Evolutionary conservation across 1,139 yeast genomes (phyloP), one percentile per base, ranked within the genome.

Genomic region (Neolecta irregularis): DNA sequence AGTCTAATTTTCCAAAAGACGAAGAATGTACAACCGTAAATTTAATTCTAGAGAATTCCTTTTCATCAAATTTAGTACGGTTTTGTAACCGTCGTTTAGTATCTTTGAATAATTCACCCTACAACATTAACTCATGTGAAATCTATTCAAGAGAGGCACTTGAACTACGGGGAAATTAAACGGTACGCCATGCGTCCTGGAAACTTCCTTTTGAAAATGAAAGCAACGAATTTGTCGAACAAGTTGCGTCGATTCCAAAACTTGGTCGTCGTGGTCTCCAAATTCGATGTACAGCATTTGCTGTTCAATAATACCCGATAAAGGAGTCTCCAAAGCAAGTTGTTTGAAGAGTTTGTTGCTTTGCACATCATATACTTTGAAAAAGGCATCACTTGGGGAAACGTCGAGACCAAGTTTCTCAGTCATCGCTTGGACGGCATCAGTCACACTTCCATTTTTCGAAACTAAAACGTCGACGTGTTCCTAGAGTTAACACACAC

Each of bases 101-200:
- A n/a, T 69, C 72, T 2, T 54, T 50, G 37, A 79, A 68, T 32
- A 57, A 57, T 53, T 91, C 98, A 15, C 64, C 64, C 2, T 77
- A 74, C 36, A 65, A 61, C 19, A 4, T 13, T 12, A 11, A 31
- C 24, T 12, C 6, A 19, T 12, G 11, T 5, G 15, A 31, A 11
- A 8, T 11, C 13, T n/a, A 8, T 12, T 5, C 6, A 22, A 22
- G 26, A 20, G 8, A 5, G 6, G 11, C 13, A 31, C 55, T 6
- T 50, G 46, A 23, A 47, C 45, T 6, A 80, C 56, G 9, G 73
- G 69, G 50, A 88, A 77, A 17, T 77, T 59, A 53, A 88, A 88
- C 5, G 98, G 94, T 24, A 77, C 63, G n/a, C 96, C 91, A 53
- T 91, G 98, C 15, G 72, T 63, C 44, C 72, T 69, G 31, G 63